phyloP scores from a whole-genome alignment of 192 early-diverging fungal genomes.

The Linnemannia hyalina region DNA sequence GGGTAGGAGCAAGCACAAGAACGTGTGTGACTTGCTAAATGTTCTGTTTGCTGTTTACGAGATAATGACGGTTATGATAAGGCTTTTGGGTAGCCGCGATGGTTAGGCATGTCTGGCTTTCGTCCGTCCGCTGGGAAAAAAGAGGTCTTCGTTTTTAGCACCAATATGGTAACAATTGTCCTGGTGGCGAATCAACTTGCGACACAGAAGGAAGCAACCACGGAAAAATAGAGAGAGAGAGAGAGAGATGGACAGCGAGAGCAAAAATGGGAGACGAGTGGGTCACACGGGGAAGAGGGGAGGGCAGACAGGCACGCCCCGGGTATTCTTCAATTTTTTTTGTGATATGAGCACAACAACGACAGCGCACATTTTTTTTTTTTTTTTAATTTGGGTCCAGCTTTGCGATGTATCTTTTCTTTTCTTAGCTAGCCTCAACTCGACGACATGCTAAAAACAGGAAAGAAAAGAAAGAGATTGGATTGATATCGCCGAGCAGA shows the following conservation, averaged over 20 bases:
- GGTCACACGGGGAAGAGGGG: background rate
- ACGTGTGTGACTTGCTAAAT: too few relatives aligned
- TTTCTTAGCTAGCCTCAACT: background rate
- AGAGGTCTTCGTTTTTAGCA: background rate
- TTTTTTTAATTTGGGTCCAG: background rate
- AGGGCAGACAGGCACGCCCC: background rate
- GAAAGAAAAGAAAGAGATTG: background rate
- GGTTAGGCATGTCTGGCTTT: background rate
- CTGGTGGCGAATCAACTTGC: background rate
- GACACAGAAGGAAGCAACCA: background rate
- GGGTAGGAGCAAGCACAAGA: too few relatives aligned
- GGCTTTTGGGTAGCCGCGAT: too few relatives aligned
- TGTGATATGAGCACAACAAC: background rate
- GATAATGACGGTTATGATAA: too few relatives aligned
- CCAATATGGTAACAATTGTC: conserved; percentile 1
- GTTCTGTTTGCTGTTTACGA: too few relatives aligned
- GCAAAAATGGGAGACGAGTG: background rate
- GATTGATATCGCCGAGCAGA: background rate
- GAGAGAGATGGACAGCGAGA: background rate
- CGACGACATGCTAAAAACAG: background rate
- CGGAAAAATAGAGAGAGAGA: background rate
- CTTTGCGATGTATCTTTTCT: background rate
- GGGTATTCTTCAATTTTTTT: background rate
- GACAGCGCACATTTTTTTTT: background rate
- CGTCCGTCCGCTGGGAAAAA: background rate